Conservation (phyloP, 1,139 yeast species). For the Saccharomyces pastorianus region DNA sequence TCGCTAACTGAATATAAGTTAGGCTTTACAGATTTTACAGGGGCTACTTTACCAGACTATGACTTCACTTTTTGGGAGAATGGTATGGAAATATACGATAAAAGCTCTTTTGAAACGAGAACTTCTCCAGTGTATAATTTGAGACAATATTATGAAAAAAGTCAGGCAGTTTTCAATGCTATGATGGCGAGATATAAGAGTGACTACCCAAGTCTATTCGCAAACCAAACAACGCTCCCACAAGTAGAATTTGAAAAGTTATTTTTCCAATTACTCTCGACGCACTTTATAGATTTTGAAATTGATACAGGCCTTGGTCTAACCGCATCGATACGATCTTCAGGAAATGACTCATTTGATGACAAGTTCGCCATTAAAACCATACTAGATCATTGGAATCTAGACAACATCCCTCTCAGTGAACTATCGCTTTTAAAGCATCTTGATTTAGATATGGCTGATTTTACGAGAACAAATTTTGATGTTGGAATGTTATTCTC, state of each 20-base stretch:
- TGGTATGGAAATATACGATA: constrained; percentile 32
- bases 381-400: constrained; percentile 52
- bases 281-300: constrained; percentile 34
- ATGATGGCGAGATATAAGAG: constrained; percentile 13
- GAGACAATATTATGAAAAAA: constrained; percentile 47
- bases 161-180: constrained; percentile 33
- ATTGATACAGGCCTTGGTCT: constrained; percentile 46
- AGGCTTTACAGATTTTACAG: constrained; percentile 30
- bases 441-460: constrained; percentile 37
- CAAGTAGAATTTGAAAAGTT: constrained; percentile 37
- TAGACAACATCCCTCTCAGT: constrained; percentile 53
- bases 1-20: constrained; percentile 30
- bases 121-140: constrained; percentile 42
- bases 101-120: constrained; percentile 34
- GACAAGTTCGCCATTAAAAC: constrained; percentile 8
- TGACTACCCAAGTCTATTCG: constrained; percentile 4
- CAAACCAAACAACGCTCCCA: constrained; percentile 1
- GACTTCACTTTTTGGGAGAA: constrained; percentile 36
- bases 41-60: constrained; percentile 29
- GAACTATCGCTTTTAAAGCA: constrained; percentile 46
- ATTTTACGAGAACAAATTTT: constrained; percentile 42
- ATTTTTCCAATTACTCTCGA: constrained; percentile 41
- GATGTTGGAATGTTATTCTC: constrained; percentile 63
- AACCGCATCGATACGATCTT: constrained; percentile 31
- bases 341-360: constrained; percentile 22